Conservation (phyloP, 2,329 filamentous ascomycete genomes). For the Cladosporium cucumerinum region DNA sequence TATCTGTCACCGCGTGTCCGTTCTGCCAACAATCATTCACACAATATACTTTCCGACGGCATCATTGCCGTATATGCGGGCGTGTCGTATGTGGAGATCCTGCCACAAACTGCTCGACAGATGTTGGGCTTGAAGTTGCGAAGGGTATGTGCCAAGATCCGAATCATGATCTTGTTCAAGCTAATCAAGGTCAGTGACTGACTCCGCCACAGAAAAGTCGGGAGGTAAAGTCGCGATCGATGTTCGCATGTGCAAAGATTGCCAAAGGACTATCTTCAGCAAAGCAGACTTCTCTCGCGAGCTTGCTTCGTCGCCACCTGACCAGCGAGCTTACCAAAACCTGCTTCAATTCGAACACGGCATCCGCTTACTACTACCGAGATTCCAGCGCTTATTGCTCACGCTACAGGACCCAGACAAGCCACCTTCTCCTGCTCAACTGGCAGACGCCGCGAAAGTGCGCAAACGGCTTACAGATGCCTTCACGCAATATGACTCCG, state of each 20-base stretch:
- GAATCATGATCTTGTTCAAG: conserved; percentile 25
- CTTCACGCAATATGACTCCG: conserved; percentile 81
- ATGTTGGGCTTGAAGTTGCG: conserved; percentile 76
- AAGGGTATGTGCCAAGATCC: conserved; percentile 47
- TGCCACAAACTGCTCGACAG: conserved; percentile 76
- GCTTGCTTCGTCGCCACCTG: conserved; percentile 63
- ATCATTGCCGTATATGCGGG: conserved; percentile 93
- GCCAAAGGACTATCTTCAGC: conserved; percentile 67
- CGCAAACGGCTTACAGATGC: conserved; percentile 86
- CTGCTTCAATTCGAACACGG: conserved; percentile 83
- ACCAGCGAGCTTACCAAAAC: conserved; percentile 78
- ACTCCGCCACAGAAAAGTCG: conserved; percentile 39
- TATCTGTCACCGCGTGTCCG: conserved; percentile 73
- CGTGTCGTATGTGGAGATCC: conserved; percentile 88
- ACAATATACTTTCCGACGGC: conserved; percentile 84
- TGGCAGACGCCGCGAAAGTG: conserved; percentile 82
- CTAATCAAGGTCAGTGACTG: conserved; percentile 31
- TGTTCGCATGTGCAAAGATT: conserved; percentile 88
- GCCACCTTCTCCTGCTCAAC: conserved; percentile 64
- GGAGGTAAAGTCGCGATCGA: conserved; percentile 65
- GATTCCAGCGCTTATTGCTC: conserved; percentile 74
- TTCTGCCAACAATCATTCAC: conserved; percentile 97
- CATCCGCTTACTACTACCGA: conserved; percentile 75
- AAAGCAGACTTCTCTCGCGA: conserved; percentile 76
- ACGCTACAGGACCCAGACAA: conserved; percentile 69